Evolutionary conservation across 495 filamentous ascomycete species (phyloP).

Genomic region (Barbatosphaeria neglecta): DNA sequence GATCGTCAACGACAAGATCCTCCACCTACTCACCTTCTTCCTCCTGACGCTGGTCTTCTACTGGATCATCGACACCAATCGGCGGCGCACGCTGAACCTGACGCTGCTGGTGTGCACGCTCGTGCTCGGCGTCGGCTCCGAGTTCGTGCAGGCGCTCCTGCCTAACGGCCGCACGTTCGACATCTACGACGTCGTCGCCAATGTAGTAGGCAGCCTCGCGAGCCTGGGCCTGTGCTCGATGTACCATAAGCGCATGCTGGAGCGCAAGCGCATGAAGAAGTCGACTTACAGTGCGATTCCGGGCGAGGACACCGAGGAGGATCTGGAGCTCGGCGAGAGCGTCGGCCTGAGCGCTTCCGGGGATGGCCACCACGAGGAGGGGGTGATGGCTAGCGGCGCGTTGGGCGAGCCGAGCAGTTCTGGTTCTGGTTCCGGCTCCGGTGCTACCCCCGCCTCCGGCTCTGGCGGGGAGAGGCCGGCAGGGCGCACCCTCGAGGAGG

Average conservation of each 20-base stretch:
- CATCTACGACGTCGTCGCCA: constrained; percentile 73
- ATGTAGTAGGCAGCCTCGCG: constrained; percentile 64
- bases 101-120: constrained; percentile 72
- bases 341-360: constrained; percentile 26
- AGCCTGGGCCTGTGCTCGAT: constrained; percentile 66
- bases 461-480: constrained; percentile 3
- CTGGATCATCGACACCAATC: constrained; percentile 88
- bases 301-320: constrained; percentile 35
- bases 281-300: constrained; percentile 55
- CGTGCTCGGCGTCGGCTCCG: constrained; percentile 67
- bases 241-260: constrained; percentile 94
- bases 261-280: constrained; percentile 66
- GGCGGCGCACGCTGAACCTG: constrained; percentile 70
- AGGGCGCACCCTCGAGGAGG: constrained; percentile 56
- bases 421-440: too few species aligned
- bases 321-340: constrained; percentile 46
- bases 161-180: constrained; percentile 81
- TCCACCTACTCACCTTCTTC: constrained; percentile 88
- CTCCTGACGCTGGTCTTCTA: constrained; percentile 79
- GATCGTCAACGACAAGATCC: constrained; percentile 69
- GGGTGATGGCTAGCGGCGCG: constrained; percentile 23
- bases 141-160: constrained; percentile 69
- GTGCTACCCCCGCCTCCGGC: too few species aligned
- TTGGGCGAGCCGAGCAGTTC: too few species aligned
- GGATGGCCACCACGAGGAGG: constrained; percentile 20